Evolutionary conservation across 1,284 basidiomycete species (phyloP), one percentile per base, ranked within the genome.

Genomic region (Malassezia yamatoensis): DNA sequence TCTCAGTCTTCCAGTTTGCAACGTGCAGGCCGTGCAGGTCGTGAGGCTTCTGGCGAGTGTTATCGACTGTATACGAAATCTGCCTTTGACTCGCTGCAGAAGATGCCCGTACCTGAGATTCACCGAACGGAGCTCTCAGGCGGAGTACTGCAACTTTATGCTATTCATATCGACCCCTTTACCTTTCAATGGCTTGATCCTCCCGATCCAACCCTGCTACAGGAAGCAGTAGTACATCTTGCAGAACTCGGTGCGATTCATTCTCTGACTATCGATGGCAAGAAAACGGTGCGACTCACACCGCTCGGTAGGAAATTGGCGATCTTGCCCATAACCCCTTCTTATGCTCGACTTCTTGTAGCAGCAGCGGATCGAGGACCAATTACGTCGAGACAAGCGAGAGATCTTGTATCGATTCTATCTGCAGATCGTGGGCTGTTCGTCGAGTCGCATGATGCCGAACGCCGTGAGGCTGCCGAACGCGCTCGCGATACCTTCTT

Each of bases 401-500:
- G 70, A 1, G 72, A 72, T 42, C 54, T 74, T n/a, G 72, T 74
- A 10, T 66, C 72, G 7, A 60, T 74, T 11, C 61, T 74, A 13
- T 65, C 66, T 1, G 56, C 64, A 10, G 68, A 69, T 50, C 61
- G 67, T 0, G 58, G 59, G 18, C 54, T 69, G 29, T 60, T 72
- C 4, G 49, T 65, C 46, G 68, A 70, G 2, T 58, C 66, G 10
- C 38, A 47, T 12, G 64, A 66, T 36, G 53, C 60, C 2, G 60
- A 65, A 36, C 67, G 62, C 48, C 56, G 65, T 11, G 70, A 66
- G n/a, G 67, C 66, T 29, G 66, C 64, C 0, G 64, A 65, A 10
- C 52, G 56, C 3, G 84, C 84, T 0, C 61, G 64, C 41, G 45
- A 61, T 2, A 60, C 53, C 1, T 66, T 74, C 41, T 49, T 57